A percentile compares a stretch with the other conserved stretches of the same genome.
These are phyloP conservation scores for Plasmopara muralis DNA, from an alignment of 352 stramenopile species.

Conservation along the genomic window DNA sequence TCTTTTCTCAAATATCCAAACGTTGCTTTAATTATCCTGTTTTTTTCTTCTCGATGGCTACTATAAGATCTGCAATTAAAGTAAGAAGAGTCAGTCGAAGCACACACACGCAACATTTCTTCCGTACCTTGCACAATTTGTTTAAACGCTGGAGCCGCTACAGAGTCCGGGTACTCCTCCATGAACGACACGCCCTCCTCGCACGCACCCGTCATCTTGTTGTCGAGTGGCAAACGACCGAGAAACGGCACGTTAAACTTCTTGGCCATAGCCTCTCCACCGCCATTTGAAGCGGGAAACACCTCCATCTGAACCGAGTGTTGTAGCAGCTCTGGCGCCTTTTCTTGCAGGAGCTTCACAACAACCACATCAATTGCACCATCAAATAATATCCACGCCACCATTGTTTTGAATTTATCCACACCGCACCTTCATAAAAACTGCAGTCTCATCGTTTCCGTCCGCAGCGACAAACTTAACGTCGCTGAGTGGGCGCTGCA, in stretches of 20 bases:
- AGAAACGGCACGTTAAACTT: conserved; percentile 96
- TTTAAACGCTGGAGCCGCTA: conserved; percentile 60
- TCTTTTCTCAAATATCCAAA: neutral
- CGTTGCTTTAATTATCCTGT: conserved; percentile 2
- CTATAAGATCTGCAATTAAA: conserved; percentile 37
- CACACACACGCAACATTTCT: conserved; percentile 1
- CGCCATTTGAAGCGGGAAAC: conserved; percentile 83
- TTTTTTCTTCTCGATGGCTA: conserved; percentile 40
- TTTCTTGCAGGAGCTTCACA: conserved; percentile 69
- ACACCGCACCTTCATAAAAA: conserved; percentile 50
- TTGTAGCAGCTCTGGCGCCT: conserved; percentile 74
- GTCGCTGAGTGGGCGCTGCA: conserved; percentile 77
- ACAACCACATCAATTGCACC: conserved; percentile 4
- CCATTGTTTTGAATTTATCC: neutral
- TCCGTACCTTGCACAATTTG: conserved; percentile 59
- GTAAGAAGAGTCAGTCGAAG: neutral
- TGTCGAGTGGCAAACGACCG: conserved; percentile 94
- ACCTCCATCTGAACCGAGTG: conserved; percentile 81
- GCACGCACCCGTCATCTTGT: conserved; percentile 94
- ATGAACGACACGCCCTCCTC: conserved; percentile 94
- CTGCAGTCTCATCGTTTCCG: conserved; percentile 49
- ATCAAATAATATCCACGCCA: neutral
- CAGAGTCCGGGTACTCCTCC: conserved; percentile 77
- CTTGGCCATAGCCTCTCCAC: conserved; percentile 93
- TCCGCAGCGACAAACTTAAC: conserved; percentile 58